Evolutionary conservation across 768 basidiomycete genomes (phyloP).

Genomic region (Tricholoma bakamatsutake): DNA sequence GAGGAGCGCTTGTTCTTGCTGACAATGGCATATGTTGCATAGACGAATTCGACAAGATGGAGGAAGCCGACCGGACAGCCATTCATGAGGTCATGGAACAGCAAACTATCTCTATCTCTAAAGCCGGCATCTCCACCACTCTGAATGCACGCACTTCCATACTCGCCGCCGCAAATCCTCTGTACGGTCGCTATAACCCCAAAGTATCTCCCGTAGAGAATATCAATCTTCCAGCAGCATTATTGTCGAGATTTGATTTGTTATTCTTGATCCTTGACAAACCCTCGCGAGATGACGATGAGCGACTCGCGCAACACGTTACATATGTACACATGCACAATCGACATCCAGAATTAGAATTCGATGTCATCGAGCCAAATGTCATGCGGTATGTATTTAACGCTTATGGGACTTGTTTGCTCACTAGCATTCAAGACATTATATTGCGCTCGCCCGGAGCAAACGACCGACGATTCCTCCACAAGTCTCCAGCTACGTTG

Average conservation of each 20-base stretch:
- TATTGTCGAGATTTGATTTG: conserved; percentile 94
- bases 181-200: conserved; percentile 97
- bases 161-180: conserved; percentile 94
- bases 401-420: background rate
- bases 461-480: conserved; percentile 88
- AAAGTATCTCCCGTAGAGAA: conserved; percentile 98
- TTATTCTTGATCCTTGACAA: conserved; percentile 97
- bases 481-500: conserved; percentile 86
- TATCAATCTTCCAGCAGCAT: conserved; percentile 96
- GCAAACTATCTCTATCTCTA: conserved; percentile 98
- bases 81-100: conserved; percentile 99
- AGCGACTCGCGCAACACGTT: conserved; percentile 93
- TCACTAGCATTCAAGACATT: conserved; percentile 54
- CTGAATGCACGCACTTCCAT: conserved; percentile 97
- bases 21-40: conserved; percentile 99
- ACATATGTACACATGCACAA: conserved; percentile 98
- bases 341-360: conserved; percentile 76
- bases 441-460: conserved; percentile 87
- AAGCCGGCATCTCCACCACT: conserved; percentile 98
- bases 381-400: conserved; percentile 68
- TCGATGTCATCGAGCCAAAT: conserved; percentile 79
- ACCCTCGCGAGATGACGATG: conserved; percentile 91
- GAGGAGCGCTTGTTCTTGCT: conserved; percentile 96
- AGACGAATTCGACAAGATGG: conserved; percentile 99
- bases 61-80: conserved; percentile 93